phyloP scores from a whole-genome alignment of 768 basidiomycete species.

The Mycena galericulata region DNA sequence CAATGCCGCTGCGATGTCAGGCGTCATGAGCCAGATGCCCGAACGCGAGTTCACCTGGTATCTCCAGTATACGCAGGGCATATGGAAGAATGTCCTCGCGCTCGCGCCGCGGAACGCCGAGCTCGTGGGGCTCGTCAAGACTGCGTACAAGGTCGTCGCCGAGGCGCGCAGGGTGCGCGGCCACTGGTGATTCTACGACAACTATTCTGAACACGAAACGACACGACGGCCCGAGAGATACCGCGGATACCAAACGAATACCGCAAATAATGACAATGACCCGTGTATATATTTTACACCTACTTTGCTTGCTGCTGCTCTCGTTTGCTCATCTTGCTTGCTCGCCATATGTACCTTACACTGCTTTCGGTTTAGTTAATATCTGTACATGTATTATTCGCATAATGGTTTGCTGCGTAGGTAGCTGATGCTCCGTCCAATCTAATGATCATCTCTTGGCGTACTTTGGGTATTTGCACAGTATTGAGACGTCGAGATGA shows the following conservation, averaged over 20 bases:
- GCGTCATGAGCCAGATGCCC: constrained; percentile 56
- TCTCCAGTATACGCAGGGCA: constrained; percentile 63
- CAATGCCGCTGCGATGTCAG: constrained; percentile 67
- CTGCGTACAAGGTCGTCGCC: constrained; percentile 80
- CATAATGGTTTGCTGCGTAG: constrained; percentile 26
- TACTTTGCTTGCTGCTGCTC: constrained; percentile 19
- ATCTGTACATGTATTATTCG: constrained; percentile 4
- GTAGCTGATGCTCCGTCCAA: constrained; percentile 1
- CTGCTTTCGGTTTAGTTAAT: constrained; percentile 17
- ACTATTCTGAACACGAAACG: constrained; percentile 11
- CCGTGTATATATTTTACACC: constrained; percentile 14
- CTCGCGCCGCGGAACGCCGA: constrained; percentile 60
- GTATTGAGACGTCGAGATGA: background rate
- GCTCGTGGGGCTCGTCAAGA: constrained; percentile 63
- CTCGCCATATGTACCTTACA: constrained; percentile 18
- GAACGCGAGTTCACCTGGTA: constrained; percentile 53
- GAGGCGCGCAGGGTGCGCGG: constrained; percentile 63
- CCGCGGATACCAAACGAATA: constrained; percentile 21
- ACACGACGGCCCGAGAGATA: constrained; percentile 7
- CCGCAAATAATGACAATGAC: constrained; percentile 14
- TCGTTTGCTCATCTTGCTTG: constrained; percentile 2
- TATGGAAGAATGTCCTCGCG: constrained; percentile 74
- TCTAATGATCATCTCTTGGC: constrained; percentile 25
- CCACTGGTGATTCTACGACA: constrained; percentile 1
- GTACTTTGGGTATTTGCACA: too few relatives aligned